phyloP scores from a whole-genome alignment of 108 stramenopile genomes.

The Cyclostephanos tholiformis region DNA sequence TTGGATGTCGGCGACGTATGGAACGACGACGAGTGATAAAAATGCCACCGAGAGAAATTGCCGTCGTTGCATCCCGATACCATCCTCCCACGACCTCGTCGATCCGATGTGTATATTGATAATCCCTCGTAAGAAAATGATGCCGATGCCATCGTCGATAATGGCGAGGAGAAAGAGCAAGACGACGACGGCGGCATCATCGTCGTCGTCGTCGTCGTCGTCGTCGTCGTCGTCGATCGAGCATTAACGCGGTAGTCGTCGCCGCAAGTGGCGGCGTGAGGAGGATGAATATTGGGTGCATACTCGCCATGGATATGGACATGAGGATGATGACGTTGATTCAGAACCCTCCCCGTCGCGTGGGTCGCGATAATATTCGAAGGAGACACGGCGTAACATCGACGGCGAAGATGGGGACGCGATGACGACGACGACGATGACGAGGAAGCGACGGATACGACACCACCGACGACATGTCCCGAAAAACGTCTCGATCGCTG shows the following conservation, averaged over 20 bases:
- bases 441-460: neutral
- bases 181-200: neutral
- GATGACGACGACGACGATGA: too few species aligned
- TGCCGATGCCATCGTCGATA: neutral
- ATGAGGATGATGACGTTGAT: too few species aligned
- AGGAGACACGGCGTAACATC: too few species aligned
- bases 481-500: neutral
- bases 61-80: neutral
- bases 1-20: neutral
- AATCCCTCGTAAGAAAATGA: neutral
- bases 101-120: neutral
- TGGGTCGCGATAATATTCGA: neutral
- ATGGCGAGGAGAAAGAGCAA: too few species aligned
- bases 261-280: neutral
- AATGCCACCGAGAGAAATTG: neutral
- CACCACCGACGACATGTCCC: neutral
- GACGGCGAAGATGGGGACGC: too few species aligned
- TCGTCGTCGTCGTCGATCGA: neutral
- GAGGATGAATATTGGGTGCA: neutral
- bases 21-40: neutral
- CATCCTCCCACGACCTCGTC: neutral
- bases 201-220: neutral
- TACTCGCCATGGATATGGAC: too few species aligned
- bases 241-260: neutral
- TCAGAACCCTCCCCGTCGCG: neutral